phyloP scores from a whole-genome alignment of 495 filamentous ascomycete genomes.

The Thermochaetoides thermophila region DNA sequence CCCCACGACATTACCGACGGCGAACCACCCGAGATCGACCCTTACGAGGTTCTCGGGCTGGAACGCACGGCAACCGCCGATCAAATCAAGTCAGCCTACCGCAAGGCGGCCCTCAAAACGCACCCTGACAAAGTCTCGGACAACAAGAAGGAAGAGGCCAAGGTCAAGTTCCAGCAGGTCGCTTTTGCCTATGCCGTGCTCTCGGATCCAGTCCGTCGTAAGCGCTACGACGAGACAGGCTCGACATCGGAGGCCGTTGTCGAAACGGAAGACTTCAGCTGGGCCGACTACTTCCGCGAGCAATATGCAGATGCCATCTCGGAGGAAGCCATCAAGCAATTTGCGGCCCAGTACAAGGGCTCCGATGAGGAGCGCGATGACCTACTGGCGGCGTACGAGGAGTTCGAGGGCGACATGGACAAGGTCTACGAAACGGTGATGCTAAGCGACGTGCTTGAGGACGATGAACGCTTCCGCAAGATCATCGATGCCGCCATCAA shows the following conservation, averaged over 20 bases:
- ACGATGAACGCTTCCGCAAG: conserved; percentile 67
- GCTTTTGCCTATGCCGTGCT: conserved; percentile 90
- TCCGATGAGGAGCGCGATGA: conserved; percentile 71
- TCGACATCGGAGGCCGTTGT: conserved; percentile 65
- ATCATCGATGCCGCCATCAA: conserved; percentile 76
- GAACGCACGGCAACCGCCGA: conserved; percentile 45
- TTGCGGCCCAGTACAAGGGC: conserved; percentile 65
- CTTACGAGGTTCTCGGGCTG: conserved; percentile 69
- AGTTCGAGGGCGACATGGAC: conserved; percentile 56
- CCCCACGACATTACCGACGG: conserved; percentile 20
- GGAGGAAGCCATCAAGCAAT: conserved; percentile 50
- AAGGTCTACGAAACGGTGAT: conserved; percentile 67
- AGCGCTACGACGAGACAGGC: conserved; percentile 78
- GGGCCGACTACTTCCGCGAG: conserved; percentile 72
- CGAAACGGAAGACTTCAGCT: conserved; percentile 66
- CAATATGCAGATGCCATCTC: conserved; percentile 64
- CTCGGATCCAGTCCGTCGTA: conserved; percentile 60
- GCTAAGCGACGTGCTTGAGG: conserved; percentile 68
- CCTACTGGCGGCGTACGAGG: conserved; percentile 58
- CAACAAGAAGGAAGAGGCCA: conserved; percentile 49
- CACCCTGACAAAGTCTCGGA: conserved; percentile 77
- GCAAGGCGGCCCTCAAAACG: conserved; percentile 73
- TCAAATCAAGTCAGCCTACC: conserved; percentile 76
- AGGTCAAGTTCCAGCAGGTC: conserved; percentile 70
- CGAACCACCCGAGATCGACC: conserved; percentile 46